A percentile compares a stretch with the other conserved stretches of the same genome.
These are phyloP conservation scores for Phascolomyces articulosus DNA, from an alignment of 371 early-diverging fungal species.

Conservation along the genomic window DNA sequence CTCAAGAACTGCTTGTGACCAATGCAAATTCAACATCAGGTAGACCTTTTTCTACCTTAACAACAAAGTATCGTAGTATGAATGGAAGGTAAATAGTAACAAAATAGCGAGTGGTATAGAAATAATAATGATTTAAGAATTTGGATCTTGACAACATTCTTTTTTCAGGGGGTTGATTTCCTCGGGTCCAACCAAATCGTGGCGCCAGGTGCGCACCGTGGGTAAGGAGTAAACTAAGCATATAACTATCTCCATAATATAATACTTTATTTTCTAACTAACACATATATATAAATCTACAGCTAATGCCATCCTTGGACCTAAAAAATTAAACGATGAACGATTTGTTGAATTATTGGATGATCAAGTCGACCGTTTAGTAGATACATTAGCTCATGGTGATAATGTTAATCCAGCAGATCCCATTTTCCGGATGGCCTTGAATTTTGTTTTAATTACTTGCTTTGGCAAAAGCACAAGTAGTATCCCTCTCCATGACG, in stretches of 20 bases:
- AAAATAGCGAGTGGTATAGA: neutral
- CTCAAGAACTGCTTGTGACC: constrained; percentile 23
- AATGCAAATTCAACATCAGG: constrained; percentile 14
- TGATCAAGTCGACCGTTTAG: neutral
- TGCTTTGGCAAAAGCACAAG: constrained; percentile 10
- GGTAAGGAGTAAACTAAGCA: too few relatives aligned
- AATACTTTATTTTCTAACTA: neutral
- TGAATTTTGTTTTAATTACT: constrained; percentile 15
- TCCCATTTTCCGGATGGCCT: constrained; percentile 1
- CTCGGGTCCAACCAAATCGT: constrained; percentile 7
- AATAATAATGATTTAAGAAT: too few relatives aligned
- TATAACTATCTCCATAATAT: too few relatives aligned
- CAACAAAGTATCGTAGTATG: constrained; percentile 14
- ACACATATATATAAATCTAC: neutral
- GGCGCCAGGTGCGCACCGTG: constrained; percentile 14
- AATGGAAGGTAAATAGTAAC: constrained; percentile 18
- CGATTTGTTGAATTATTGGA: neutral
- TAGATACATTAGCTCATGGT: neutral
- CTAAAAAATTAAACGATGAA: neutral
- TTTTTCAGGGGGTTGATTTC: constrained; percentile 4
- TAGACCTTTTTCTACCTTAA: constrained; percentile 9
- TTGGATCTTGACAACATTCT: neutral
- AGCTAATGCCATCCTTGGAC: constrained; percentile 7
- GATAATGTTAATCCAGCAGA: constrained; percentile 9
- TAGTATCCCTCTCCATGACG: neutral